Base-by-base conservation (phyloP, 2,329 filamentous ascomycete genomes). In the Fusarium sp. region DNA sequence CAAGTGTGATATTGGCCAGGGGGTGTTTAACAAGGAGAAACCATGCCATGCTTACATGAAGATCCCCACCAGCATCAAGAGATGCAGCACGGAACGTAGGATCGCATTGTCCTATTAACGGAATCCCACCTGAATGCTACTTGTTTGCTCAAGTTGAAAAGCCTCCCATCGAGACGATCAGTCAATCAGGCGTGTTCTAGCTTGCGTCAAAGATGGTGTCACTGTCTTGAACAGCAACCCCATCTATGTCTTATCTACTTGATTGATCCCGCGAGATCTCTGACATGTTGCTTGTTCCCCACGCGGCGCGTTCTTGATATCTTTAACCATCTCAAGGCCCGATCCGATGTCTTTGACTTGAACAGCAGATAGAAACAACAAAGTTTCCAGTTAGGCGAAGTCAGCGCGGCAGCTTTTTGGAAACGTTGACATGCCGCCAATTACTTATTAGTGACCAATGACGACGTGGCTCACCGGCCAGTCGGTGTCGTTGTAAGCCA, bases 21-120 rank as follows among this genome's bases (percentile, higher is more conserved):
- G 51, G 49, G 22, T n/a, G 36, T 60, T 64, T 65, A 65, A 29
- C 26, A 22, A 44, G 51, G 55, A 34, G 43, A 49, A 69, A 69
- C 61, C 61, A 61, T 64, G 53, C 61, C 58, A 69, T 49, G 56
- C 52, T 65, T 59, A 60, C 65, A 67, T 61, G 55, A 46, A 50
- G 44, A 57, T 41, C 50, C 50, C 56, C 61, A 63, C 63, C 38
- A 53, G 31, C 56, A 47, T 43, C 41, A 31, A 54, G 50, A 59
- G 46, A 32, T 43, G 42, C 31, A 34, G 31, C 7, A 34, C 11
- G 13, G 13, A n/a, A 13, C 7, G n/a, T 6, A n/a, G 31, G 31
- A 34, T 12, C 12, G 12, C 13, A 7, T n/a, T 6, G 13, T 34
- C 12, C 31, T 34, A 13, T 34, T 34, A 13, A n/a, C 31, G 31